Percentiles rank a stretch among this genome's conserved stretches.
phyloP scores from a whole-genome alignment of 495 filamentous ascomycete genomes.

The Lophium mytilinum region DNA sequence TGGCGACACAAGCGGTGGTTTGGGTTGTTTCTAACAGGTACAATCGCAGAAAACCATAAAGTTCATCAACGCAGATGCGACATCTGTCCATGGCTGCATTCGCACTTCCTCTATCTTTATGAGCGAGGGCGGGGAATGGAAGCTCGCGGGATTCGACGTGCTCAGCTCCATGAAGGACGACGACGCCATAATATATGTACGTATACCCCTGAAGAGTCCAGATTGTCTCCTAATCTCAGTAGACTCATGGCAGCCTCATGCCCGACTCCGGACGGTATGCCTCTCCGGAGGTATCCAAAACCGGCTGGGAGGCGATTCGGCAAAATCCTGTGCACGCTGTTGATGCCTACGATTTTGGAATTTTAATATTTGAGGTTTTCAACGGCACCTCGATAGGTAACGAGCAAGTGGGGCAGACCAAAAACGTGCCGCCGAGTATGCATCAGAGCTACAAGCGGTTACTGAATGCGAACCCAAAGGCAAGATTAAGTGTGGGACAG shows the following conservation, averaged over 20 bases:
- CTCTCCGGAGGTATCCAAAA: constrained; percentile 76
- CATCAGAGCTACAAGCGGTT: constrained; percentile 82
- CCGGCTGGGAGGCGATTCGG: constrained; percentile 82
- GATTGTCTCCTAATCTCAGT: constrained; percentile 50
- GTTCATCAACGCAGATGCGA: constrained; percentile 90
- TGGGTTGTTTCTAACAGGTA: not conserved
- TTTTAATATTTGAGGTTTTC: constrained; percentile 82
- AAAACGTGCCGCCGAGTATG: constrained; percentile 80
- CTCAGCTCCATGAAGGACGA: constrained; percentile 94
- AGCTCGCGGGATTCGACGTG: constrained; percentile 85
- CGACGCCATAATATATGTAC: constrained; percentile 80
- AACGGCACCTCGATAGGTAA: constrained; percentile 65
- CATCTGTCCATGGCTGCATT: constrained; percentile 80
- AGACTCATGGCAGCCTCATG: constrained; percentile 79
- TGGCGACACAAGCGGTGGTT: not conserved
- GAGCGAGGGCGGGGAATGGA: constrained; percentile 96
- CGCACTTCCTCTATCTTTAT: constrained; percentile 79
- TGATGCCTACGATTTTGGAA: constrained; percentile 80
- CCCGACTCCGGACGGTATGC: constrained; percentile 75
- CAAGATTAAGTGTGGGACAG: constrained; percentile 70
- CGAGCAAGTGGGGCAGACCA: constrained; percentile 76
- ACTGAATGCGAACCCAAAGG: constrained; percentile 78
- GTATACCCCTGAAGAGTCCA: constrained; percentile 26
- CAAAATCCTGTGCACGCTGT: constrained; percentile 71
- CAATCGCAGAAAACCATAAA: constrained; percentile 67